Percentiles rank a stretch among this genome's conserved stretches.
Conservation (phyloP, 2,329 filamentous ascomycete species). For the Aurifilum marmelostoma region DNA sequence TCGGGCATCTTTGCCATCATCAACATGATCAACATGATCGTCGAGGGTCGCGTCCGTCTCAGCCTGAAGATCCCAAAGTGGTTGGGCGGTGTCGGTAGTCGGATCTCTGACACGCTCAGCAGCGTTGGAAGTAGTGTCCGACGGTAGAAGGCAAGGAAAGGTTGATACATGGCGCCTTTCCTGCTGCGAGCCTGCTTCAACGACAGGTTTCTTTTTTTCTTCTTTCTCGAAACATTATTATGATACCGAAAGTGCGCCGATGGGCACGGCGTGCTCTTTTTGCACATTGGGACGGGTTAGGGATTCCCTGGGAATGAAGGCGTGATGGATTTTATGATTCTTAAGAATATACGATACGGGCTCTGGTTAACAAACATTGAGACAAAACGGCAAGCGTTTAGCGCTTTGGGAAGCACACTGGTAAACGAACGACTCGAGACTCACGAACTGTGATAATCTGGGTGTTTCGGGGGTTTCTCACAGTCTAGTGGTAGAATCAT, state of each 20-base stretch:
- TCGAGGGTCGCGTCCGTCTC: slow-evolving; percentile 77
- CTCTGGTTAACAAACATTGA: neutral
- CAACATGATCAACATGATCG: slow-evolving; percentile 79
- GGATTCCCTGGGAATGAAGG: slow-evolving; percentile 1
- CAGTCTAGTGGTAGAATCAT: neutral
- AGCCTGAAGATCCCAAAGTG: slow-evolving; percentile 59
- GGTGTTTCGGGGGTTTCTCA: neutral
- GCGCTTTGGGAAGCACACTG: neutral
- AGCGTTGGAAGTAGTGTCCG: slow-evolving; percentile 51
- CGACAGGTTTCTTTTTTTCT: neutral
- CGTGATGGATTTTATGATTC: slow-evolving; percentile 7
- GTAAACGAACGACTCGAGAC: neutral
- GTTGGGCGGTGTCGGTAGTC: slow-evolving; percentile 48
- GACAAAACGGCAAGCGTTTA: neutral
- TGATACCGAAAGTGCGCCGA: slow-evolving; percentile 9
- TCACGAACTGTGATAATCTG: neutral
- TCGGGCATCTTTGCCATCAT: slow-evolving; percentile 81
- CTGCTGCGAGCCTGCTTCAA: neutral
- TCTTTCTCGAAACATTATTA: slow-evolving; percentile 2
- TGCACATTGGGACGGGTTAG: slow-evolving; percentile 9
- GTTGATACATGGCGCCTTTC: neutral
- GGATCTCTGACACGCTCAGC: slow-evolving; percentile 53
- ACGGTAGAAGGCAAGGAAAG: slow-evolving; percentile 33
- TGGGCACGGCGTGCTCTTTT: slow-evolving; percentile 11
- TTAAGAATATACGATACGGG: neutral